Evolutionary conservation across 177 flowering plant species (phyloP).

Genomic region (Vitis hybrid): DNA sequence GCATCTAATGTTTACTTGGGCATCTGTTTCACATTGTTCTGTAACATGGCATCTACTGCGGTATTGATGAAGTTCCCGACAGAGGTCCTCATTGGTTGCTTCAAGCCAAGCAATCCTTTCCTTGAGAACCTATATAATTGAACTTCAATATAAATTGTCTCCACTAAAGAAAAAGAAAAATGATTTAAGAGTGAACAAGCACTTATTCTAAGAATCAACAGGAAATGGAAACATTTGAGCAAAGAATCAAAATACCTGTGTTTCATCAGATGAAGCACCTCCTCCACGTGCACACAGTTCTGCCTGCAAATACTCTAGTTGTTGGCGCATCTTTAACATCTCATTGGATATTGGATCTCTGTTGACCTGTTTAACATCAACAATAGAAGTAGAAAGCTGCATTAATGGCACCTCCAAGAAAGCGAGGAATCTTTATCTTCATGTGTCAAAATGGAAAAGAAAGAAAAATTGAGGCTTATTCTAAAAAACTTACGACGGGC

Average conservation of each 20-base stretch:
- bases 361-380: constrained; percentile 59
- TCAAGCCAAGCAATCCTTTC: constrained; percentile 95
- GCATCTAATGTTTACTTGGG: constrained; percentile 37
- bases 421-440: not conserved
- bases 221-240: not conserved
- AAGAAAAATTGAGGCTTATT: not conserved
- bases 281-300: constrained; percentile 90
- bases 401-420: not conserved
- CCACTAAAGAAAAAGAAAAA: not conserved
- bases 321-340: constrained; percentile 94
- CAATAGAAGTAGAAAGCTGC: not conserved
- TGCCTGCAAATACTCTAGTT: constrained; percentile 87
- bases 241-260: constrained; percentile 57
- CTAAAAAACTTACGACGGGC: constrained; percentile 78
- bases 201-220: not conserved
- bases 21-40: constrained; percentile 53
- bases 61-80: constrained; percentile 73
- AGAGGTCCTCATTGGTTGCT: constrained; percentile 82
- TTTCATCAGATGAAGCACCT: constrained; percentile 74
- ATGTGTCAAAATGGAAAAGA: constrained; percentile 1
- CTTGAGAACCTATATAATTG: constrained; percentile 64
- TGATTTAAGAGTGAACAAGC: not conserved
- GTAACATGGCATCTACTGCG: constrained; percentile 51
- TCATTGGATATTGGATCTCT: constrained; percentile 93
- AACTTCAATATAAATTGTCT: not conserved